phyloP scores from a whole-genome alignment of 306 rosid species.

The Canavalia gladiata region DNA sequence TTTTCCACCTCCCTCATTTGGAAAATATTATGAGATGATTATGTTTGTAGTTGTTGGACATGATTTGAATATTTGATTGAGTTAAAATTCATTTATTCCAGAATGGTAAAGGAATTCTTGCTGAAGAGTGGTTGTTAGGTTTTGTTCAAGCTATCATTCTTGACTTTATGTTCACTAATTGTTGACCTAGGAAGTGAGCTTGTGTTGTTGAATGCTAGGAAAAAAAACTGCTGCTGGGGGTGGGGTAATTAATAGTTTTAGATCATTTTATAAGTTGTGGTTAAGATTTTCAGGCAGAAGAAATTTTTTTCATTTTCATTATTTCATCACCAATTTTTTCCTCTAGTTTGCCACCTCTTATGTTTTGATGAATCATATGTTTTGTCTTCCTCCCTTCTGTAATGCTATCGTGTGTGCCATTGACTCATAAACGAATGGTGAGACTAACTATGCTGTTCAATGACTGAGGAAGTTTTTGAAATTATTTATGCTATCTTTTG shows the following conservation, averaged over 20 bases:
- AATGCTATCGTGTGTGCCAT: too few relatives aligned
- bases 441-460: not conserved
- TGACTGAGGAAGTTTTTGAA: not conserved
- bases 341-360: too few relatives aligned
- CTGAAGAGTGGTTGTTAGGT: not conserved
- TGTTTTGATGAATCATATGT: too few relatives aligned
- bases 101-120: too few relatives aligned
- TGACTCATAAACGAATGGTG: too few relatives aligned
- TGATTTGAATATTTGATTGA: not conserved
- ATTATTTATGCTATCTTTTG: not conserved
- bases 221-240: not conserved
- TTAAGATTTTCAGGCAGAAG: too few relatives aligned
- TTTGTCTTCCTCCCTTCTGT: too few relatives aligned
- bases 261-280: not conserved
- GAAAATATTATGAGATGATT: not conserved
- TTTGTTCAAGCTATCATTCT: not conserved
- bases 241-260: not conserved
- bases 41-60: not conserved
- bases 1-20: not conserved
- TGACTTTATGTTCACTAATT: not conserved
- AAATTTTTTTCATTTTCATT: not conserved
- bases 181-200: not conserved
- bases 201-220: conserved; percentile 18
- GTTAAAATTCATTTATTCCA: not conserved
- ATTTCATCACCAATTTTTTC: not conserved